Evolutionary conservation across 116 monocot species (phyloP).

Genomic region (Trichopus zeylanicus): DNA sequence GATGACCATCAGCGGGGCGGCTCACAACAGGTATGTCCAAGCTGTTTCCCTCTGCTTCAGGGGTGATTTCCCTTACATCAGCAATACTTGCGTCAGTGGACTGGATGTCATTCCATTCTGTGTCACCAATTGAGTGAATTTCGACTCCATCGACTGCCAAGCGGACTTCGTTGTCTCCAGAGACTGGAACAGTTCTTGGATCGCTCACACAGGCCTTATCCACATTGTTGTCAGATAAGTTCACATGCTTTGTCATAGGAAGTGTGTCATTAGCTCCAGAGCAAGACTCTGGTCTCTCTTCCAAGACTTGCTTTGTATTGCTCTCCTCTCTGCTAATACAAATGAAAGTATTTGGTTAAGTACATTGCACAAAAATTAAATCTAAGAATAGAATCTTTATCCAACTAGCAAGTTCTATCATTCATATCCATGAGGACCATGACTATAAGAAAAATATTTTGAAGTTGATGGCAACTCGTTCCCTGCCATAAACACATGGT

Average conservation of each 20-base stretch:
- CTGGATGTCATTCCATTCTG: constrained; percentile 52
- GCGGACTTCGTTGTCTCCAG: constrained; percentile 31
- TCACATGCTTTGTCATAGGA: constrained; percentile 62
- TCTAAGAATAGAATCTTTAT: no score
- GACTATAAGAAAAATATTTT: no score
- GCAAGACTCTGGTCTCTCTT: constrained; percentile 57
- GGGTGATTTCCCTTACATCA: constrained; percentile 76
- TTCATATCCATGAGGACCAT: no score
- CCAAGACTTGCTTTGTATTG: constrained; percentile 59
- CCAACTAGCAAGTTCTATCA: no score
- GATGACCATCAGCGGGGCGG: constrained; percentile 22
- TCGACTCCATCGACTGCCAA: constrained; percentile 42
- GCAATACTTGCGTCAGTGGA: constrained; percentile 44
- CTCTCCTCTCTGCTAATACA: constrained; percentile 39
- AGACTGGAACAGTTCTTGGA: constrained; percentile 21
- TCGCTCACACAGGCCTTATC: constrained; percentile 90
- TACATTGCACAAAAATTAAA: no score
- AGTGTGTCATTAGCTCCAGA: constrained; percentile 34
- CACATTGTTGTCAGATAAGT: constrained; percentile 61
- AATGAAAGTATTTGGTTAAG: not conserved
- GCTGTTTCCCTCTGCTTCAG: constrained; percentile 59
- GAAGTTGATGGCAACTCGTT: no score
- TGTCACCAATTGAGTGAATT: constrained; percentile 41
- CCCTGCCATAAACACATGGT: no score
- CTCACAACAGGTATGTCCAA: constrained; percentile 72